These are phyloP conservation scores for Penicillium herquei DNA, from an alignment of 495 filamentous ascomycete species.

Conservation along the genomic window DNA sequence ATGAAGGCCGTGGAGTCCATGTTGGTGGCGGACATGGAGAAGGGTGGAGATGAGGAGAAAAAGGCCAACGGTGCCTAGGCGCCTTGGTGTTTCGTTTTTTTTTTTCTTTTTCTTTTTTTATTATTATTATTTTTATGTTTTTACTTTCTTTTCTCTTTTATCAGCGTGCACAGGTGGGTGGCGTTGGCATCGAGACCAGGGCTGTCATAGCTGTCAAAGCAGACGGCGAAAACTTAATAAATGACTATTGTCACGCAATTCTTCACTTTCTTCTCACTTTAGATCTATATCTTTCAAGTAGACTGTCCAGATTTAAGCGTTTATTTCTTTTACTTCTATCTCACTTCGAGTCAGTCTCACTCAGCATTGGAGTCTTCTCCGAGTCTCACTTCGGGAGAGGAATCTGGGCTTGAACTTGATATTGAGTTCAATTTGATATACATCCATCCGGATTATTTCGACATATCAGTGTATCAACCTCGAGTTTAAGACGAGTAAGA, in stretches of 20 bases:
- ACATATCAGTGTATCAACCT: no score
- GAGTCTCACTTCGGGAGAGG: no score
- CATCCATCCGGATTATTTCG: no score
- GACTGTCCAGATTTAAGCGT: background rate
- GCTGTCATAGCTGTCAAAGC: background rate
- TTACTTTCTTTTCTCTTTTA: background rate
- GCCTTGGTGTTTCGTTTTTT: background rate
- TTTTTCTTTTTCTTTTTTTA: background rate
- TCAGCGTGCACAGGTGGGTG: background rate
- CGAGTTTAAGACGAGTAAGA: no score
- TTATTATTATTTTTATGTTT: background rate
- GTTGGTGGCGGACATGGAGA: conserved; percentile 42
- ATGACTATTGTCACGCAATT: background rate
- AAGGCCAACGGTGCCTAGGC: background rate
- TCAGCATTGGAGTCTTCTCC: no score
- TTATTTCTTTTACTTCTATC: background rate
- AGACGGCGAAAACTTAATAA: background rate
- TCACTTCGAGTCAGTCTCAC: no score
- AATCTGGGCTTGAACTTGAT: no score
- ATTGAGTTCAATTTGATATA: no score
- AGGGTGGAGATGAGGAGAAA: background rate
- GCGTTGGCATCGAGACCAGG: background rate
- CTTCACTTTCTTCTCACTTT: conserved; percentile 1
- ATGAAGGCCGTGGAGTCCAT: conserved; percentile 65
- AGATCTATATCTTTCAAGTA: background rate